Conservation (phyloP, 2,329 filamentous ascomycete species). For the Didymella exigua region DNA sequence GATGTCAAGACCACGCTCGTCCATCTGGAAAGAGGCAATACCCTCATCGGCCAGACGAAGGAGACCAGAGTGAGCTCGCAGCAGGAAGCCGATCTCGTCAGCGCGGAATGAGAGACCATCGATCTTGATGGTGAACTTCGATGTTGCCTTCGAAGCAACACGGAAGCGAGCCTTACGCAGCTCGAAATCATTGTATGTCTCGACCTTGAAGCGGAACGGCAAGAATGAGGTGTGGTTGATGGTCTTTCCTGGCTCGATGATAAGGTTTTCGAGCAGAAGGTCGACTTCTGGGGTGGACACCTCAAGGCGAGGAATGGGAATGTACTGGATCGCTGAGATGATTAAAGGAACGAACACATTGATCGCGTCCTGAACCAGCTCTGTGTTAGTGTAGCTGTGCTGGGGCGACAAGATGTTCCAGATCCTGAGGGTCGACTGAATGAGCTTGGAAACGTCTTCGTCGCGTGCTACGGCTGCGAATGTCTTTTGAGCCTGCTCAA, state of each 20-base stretch:
- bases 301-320: constrained; percentile 91
- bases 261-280: constrained; percentile 85
- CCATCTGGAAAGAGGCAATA: constrained; percentile 82
- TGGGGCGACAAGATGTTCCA: constrained; percentile 71
- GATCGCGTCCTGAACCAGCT: constrained; percentile 75
- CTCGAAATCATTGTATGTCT: constrained; percentile 85
- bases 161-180: constrained; percentile 77
- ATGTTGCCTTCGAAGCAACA: constrained; percentile 71
- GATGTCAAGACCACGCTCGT: constrained; percentile 86
- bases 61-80: constrained; percentile 77
- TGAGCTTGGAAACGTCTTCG: constrained; percentile 70
- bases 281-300: constrained; percentile 82
- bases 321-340: constrained; percentile 78
- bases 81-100: constrained; percentile 87
- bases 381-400: constrained; percentile 68
- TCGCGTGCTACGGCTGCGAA: constrained; percentile 73
- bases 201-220: constrained; percentile 79
- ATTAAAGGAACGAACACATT: constrained; percentile 81
- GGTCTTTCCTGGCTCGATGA: constrained; percentile 84
- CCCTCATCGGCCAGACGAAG: constrained; percentile 80
- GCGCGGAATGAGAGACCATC: constrained; percentile 84
- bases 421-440: constrained; percentile 70
- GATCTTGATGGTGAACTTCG: constrained; percentile 76
- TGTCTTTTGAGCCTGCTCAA: constrained; percentile 71
- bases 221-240: constrained; percentile 88